Evolutionary conservation across 352 stramenopile species (phyloP).

Genomic region (Phytophthora tubulina): DNA sequence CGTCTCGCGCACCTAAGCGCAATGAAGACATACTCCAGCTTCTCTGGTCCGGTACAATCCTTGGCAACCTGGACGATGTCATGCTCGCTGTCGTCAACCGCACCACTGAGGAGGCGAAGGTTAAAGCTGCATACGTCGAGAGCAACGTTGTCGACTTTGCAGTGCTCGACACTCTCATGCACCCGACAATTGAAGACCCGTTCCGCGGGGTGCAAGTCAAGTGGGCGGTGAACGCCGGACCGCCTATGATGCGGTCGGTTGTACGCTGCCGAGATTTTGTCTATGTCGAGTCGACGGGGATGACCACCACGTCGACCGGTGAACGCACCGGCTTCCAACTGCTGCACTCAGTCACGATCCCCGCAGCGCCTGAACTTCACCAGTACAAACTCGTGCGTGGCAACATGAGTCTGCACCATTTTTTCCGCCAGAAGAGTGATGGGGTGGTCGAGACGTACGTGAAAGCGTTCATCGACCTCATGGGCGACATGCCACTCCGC

Average conservation of each 20-base stretch:
- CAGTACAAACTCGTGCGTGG: slow-evolving; percentile 56
- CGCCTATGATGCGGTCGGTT: slow-evolving; percentile 51
- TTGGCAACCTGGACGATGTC: slow-evolving; percentile 51
- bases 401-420: slow-evolving; percentile 58
- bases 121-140: slow-evolving; percentile 47
- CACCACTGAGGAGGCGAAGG: slow-evolving; percentile 36
- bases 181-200: slow-evolving; percentile 48
- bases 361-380: slow-evolving; percentile 42
- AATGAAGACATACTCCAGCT: slow-evolving; percentile 41
- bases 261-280: slow-evolving; percentile 68
- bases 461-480: slow-evolving; percentile 50
- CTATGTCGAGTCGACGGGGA: slow-evolving; percentile 61
- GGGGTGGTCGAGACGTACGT: slow-evolving; percentile 52
- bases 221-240: slow-evolving; percentile 64
- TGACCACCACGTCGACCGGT: slow-evolving; percentile 46
- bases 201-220: slow-evolving; percentile 59
- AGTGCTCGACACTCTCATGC: slow-evolving; percentile 49
- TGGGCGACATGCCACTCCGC: slow-evolving; percentile 46
- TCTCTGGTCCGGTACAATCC: slow-evolving; percentile 52
- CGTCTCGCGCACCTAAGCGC: slow-evolving; percentile 5
- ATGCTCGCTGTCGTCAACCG: slow-evolving; percentile 48
- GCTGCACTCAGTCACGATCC: slow-evolving; percentile 43
- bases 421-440: slow-evolving; percentile 58
- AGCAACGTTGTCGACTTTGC: slow-evolving; percentile 58
- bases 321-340: slow-evolving; percentile 58